Evolutionary conservation across 805 yeast genomes (phyloP).

Genomic region (Debaryomyces hansenii): DNA sequence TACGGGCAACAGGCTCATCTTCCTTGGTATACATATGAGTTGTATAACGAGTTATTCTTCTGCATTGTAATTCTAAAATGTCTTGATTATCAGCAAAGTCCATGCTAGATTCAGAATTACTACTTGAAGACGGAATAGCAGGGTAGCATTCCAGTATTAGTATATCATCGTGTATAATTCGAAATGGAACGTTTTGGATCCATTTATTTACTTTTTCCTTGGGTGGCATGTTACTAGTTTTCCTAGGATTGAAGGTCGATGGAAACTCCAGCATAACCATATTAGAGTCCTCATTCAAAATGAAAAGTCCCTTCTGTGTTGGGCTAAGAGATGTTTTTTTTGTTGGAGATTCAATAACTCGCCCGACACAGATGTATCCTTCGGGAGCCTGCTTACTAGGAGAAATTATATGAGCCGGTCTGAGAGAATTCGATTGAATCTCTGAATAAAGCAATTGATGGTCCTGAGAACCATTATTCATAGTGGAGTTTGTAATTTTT

Average conservation of each 20-base stretch:
- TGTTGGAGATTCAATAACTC: constrained; percentile 9
- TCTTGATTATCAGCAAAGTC: constrained; percentile 26
- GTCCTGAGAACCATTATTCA: constrained; percentile 1
- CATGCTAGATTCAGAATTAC: constrained; percentile 11
- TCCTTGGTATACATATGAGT: constrained; percentile 38
- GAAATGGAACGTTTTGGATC: constrained; percentile 60
- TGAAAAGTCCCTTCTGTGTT: constrained; percentile 6
- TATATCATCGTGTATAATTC: constrained; percentile 19
- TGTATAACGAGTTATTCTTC: constrained; percentile 48
- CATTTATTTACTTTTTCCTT: constrained; percentile 66
- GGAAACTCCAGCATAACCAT: constrained; percentile 36
- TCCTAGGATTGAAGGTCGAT: constrained; percentile 57
- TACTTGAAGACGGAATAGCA: constrained; percentile 32
- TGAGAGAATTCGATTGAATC: constrained; percentile 3
- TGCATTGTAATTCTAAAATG: constrained; percentile 52
- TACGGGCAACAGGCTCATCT: constrained; percentile 21
- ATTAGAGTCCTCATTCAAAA: constrained; percentile 3
- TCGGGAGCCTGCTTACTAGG: constrained; percentile 12
- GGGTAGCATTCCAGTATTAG: constrained; percentile 48
- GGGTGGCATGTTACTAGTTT: constrained; percentile 61
- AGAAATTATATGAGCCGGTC: constrained; percentile 11
- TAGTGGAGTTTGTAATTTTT: constrained; percentile 1
- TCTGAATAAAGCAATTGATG: constrained; percentile 1
- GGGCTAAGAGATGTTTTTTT: constrained; percentile 2
- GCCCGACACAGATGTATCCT: constrained; percentile 14